A percentile compares a stretch with the other conserved stretches of the same genome.
Evolutionary conservation across 2,329 filamentous ascomycete species (phyloP).

Genomic region (Claviceps humidiphila): DNA sequence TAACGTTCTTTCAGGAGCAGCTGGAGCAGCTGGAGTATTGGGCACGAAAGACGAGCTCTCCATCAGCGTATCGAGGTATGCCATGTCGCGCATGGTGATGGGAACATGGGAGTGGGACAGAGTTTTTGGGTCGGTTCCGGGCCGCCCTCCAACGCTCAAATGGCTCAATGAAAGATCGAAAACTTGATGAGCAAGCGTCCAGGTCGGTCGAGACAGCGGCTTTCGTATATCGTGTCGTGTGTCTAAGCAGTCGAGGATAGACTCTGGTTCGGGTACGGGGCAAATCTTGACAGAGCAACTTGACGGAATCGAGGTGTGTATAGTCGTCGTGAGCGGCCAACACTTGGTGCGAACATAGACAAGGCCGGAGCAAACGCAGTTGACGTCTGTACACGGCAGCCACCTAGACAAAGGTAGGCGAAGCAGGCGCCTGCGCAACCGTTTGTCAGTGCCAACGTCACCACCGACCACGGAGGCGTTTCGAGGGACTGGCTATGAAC

Average conservation of each 20-base stretch:
- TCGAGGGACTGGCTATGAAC: too few relatives aligned
- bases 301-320: too few relatives aligned
- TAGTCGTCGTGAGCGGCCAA: too few relatives aligned
- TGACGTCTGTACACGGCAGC: too few relatives aligned
- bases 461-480: too few relatives aligned
- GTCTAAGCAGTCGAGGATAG: background rate
- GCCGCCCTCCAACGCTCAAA: constrained; percentile 2
- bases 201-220: background rate
- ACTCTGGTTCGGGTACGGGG: background rate
- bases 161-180: background rate
- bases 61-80: constrained; percentile 17
- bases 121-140: constrained; percentile 1
- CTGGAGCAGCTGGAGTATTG: constrained; percentile 11
- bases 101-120: constrained; percentile 10
- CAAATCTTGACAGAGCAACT: background rate
- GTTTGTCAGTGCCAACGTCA: too few relatives aligned
- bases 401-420: too few relatives aligned
- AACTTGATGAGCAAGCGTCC: background rate
- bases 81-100: constrained; percentile 17
- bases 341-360: too few relatives aligned
- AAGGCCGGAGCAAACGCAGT: too few relatives aligned
- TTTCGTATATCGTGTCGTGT: background rate
- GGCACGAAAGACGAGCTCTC: constrained; percentile 17
- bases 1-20: constrained; percentile 11
- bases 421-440: too few relatives aligned